These are phyloP conservation scores for Starmerella floricola DNA, from an alignment of 805 yeast species.

Conservation along the genomic window DNA sequence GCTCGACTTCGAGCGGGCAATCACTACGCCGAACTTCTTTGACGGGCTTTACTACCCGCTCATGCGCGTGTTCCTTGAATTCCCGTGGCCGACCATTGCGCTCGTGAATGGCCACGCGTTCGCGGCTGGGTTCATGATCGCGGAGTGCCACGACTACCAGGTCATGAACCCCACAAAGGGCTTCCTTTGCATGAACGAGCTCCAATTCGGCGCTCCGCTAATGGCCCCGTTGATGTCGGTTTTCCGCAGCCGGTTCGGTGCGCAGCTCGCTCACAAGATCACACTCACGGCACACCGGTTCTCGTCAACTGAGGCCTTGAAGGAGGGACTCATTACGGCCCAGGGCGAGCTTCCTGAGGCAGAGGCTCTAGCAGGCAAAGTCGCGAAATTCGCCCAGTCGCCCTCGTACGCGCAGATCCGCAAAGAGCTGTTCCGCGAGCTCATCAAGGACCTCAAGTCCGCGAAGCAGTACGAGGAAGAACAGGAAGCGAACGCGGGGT, in stretches of 20 bases:
- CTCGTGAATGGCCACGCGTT: conserved; percentile 33
- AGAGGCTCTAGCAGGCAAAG: conserved; percentile 24
- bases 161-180: conserved; percentile 33
- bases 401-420: conserved; percentile 28
- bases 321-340: conserved; percentile 45
- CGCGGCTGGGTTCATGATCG: conserved; percentile 33
- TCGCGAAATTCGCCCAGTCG: conserved; percentile 22
- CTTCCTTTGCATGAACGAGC: conserved; percentile 32
- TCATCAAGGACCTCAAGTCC: conserved; percentile 20
- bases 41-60: conserved; percentile 26
- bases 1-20: conserved; percentile 30
- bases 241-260: conserved; percentile 27
- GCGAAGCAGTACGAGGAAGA: conserved; percentile 15
- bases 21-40: conserved; percentile 28
- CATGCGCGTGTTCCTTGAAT: conserved; percentile 28
- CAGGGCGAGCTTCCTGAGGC: conserved; percentile 29
- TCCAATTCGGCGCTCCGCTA: conserved; percentile 32
- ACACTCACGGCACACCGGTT: conserved; percentile 29
- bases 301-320: conserved; percentile 64
- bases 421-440: conserved; percentile 24
- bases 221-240: conserved; percentile 29
- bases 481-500: conserved; percentile 1
- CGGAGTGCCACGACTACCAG: conserved; percentile 31
- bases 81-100: conserved; percentile 34
- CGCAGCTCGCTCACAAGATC: conserved; percentile 25